Evolutionary conservation across 495 filamentous ascomycete genomes (phyloP).

Genomic region (Podospora comata): DNA sequence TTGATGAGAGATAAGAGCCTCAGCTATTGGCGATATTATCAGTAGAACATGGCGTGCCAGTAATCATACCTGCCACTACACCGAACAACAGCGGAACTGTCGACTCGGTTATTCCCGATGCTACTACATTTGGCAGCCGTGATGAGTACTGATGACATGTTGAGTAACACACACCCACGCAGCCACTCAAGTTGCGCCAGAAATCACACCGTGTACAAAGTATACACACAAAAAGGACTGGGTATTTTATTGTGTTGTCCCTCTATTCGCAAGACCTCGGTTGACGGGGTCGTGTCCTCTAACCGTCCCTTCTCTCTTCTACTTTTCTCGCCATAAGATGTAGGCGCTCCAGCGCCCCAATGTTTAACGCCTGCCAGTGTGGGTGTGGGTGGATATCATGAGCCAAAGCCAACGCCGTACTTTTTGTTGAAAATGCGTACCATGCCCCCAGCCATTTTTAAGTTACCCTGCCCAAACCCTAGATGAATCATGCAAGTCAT

Average conservation of each 20-base stretch:
- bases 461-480: constrained; percentile 40
- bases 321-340: constrained; percentile 15
- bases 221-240: constrained; percentile 10
- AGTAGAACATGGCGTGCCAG: neutral
- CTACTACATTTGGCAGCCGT: neutral
- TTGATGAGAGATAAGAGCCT: neutral
- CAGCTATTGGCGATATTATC: neutral
- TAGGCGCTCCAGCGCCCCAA: constrained; percentile 18
- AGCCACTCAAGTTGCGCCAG: neutral
- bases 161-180: neutral
- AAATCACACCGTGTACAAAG: neutral
- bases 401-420: constrained; percentile 51
- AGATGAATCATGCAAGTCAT: constrained; percentile 49
- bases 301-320: neutral
- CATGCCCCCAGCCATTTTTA: constrained; percentile 46
- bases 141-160: neutral
- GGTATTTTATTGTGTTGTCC: constrained; percentile 4
- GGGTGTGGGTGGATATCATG: constrained; percentile 43
- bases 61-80: neutral
- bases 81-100: too few relatives aligned
- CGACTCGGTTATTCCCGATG: neutral
- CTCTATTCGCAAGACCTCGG: constrained; percentile 29
- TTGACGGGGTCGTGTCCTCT: constrained; percentile 30
- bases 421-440: constrained; percentile 54
- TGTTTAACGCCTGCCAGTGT: constrained; percentile 34